These are phyloP conservation scores for Combretum micranthum DNA, from an alignment of 345 rosid genomes.

Conservation along the genomic window DNA sequence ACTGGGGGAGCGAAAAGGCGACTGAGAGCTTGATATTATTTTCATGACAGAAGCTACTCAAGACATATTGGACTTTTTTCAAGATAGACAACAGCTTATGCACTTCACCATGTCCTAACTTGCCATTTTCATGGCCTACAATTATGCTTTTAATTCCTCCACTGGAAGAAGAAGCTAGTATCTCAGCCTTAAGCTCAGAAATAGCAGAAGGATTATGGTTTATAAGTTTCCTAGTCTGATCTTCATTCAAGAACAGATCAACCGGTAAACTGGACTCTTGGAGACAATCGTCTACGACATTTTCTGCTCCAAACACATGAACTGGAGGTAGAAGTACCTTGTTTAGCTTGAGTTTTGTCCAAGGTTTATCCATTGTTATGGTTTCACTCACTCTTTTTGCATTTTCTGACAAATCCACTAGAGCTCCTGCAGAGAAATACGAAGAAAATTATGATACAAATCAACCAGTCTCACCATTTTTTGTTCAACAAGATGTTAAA, in stretches of 20 bases:
- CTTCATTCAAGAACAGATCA: slow-evolving; percentile 28
- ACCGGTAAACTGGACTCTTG: slow-evolving; percentile 12
- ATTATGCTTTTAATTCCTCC: slow-evolving; percentile 25
- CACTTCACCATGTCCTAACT: slow-evolving; percentile 11
- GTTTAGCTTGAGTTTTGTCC: slow-evolving; percentile 7
- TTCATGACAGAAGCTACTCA: slow-evolving; percentile 8
- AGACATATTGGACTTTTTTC: slow-evolving; percentile 20
- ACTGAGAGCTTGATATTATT: slow-evolving; percentile 24
- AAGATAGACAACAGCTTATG: slow-evolving; percentile 21
- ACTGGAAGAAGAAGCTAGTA: slow-evolving; percentile 12
- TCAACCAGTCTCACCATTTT: background rate
- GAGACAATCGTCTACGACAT: slow-evolving; percentile 9
- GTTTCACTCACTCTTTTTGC: slow-evolving; percentile 12
- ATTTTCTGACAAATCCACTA: slow-evolving; percentile 25
- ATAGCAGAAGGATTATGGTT: slow-evolving; percentile 18
- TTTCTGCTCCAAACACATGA: slow-evolving; percentile 14
- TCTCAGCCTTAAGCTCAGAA: slow-evolving; percentile 28
- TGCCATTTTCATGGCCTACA: slow-evolving; percentile 9
- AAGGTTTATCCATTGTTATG: slow-evolving; percentile 13
- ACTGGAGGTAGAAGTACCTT: slow-evolving; percentile 16
- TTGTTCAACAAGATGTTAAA: background rate
- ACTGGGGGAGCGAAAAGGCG: slow-evolving; percentile 26
- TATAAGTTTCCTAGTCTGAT: slow-evolving; percentile 14
- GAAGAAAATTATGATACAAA: background rate
- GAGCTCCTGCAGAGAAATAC: slow-evolving; percentile 18